Conservation (phyloP, 768 basidiomycete genomes). For the Lactarius hengduanensis region DNA sequence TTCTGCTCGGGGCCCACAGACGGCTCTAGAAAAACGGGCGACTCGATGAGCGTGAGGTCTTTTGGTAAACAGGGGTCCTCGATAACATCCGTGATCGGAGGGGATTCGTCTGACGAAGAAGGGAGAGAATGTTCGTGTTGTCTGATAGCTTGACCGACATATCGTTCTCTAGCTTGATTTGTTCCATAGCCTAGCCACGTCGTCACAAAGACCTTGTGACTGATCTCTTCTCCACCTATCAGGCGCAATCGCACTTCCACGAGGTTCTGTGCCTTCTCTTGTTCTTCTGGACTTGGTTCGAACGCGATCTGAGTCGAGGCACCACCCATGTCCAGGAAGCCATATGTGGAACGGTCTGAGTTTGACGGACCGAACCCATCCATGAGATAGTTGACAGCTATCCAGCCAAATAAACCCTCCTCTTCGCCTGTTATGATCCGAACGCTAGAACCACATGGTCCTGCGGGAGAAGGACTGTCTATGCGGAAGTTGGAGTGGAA, state of each 20-base stretch:
- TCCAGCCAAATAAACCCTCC: conserved; percentile 98
- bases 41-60: conserved; percentile 61
- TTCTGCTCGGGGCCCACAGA: conserved; percentile 46
- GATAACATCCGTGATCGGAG: conserved; percentile 42
- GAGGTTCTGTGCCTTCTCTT: conserved; percentile 57
- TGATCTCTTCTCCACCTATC: conserved; percentile 80
- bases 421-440: conserved; percentile 97
- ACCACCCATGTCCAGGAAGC: conserved; percentile 99
- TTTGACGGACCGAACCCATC: conserved; percentile 74
- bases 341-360: conserved; percentile 78
- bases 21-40: conserved; percentile 44
- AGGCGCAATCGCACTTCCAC: conserved; percentile 80
- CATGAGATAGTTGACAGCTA: conserved; percentile 98
- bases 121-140: conserved; percentile 49
- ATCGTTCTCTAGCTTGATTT: conserved; percentile 93
- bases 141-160: conserved; percentile 66
- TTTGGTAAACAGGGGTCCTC: conserved; percentile 90
- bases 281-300: conserved; percentile 67
- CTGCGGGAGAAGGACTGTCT: conserved; percentile 58
- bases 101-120: conserved; percentile 29
- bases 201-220: conserved; percentile 93
- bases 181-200: conserved; percentile 99
- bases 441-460: conserved; percentile 90
- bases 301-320: conserved; percentile 99
- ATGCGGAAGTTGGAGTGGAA: conserved; percentile 78